Percentiles rank a stretch among this genome's conserved stretches.
phyloP scores from a whole-genome alignment of 495 filamentous ascomycete species.

The Eremomyces bilateralis region DNA sequence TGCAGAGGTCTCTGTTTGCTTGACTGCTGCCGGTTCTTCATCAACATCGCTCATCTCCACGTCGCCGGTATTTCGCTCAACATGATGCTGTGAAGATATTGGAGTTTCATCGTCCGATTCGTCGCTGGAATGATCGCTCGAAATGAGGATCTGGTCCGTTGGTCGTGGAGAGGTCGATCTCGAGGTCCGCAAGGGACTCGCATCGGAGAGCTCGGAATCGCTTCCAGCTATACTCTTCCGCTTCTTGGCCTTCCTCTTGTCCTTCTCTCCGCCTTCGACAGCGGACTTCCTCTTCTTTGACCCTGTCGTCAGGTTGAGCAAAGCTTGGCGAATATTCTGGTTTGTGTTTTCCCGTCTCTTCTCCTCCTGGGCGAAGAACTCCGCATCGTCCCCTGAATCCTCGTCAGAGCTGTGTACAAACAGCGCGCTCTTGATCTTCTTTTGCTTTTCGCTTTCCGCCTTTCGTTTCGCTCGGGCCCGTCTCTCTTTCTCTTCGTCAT shows the following conservation, averaged over 20 bases:
- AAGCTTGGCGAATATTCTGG: conserved; percentile 25
- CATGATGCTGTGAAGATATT: background rate
- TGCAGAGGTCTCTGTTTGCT: background rate
- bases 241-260: conserved; percentile 7
- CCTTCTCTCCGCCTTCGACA: conserved; percentile 4
- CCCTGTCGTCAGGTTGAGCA: conserved; percentile 7
- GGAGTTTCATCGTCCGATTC: no score
- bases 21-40: background rate
- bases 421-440: conserved; percentile 63
- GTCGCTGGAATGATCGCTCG: no score
- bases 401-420: conserved; percentile 67
- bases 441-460: conserved; percentile 27
- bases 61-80: background rate
- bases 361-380: conserved; percentile 52
- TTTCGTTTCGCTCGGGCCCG: conserved; percentile 18
- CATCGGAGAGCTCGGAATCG: no score
- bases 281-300: conserved; percentile 11
- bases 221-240: no score
- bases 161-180: no score
- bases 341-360: conserved; percentile 29
- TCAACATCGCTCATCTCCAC: background rate
- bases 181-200: no score
- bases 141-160: no score
- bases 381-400: conserved; percentile 39
- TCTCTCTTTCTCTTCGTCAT: conserved; percentile 23